Percentiles rank a stretch among this genome's conserved stretches.
phyloP scores from a whole-genome alignment of 148 eudicot species.

The Simmondsia chinensis region DNA sequence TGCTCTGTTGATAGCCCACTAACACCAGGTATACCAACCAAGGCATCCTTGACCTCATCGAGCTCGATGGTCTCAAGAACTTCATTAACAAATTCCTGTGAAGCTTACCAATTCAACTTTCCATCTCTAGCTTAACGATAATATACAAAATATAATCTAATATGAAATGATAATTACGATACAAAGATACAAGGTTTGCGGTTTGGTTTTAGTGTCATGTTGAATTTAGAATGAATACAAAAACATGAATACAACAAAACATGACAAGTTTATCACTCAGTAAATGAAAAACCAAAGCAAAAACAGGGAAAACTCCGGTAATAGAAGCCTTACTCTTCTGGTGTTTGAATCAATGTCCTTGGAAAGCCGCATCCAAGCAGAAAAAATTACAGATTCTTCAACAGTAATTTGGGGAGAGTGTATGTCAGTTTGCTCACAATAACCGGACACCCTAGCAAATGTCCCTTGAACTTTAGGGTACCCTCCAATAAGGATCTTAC shows the following conservation, averaged over 20 bases:
- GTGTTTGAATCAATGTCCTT: conserved; percentile 46
- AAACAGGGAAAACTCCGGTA: neutral
- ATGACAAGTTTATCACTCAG: too few species aligned
- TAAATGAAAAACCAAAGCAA: too few species aligned
- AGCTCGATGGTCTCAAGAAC: conserved; percentile 76
- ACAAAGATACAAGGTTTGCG: too few species aligned
- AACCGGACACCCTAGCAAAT: conserved; percentile 70
- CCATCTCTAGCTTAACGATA: too few species aligned
- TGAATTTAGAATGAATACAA: too few species aligned
- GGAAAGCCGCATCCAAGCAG: conserved; percentile 83
- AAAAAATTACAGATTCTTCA: conserved; percentile 64
- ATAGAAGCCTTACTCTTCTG: conserved; percentile 36
- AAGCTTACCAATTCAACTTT: too few species aligned
- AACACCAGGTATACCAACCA: conserved; percentile 62
- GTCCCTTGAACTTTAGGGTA: conserved; percentile 65
- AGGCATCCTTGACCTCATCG: conserved; percentile 40
- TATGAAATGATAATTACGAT: too few species aligned
- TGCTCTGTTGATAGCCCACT: conserved; percentile 79
- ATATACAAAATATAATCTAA: too few species aligned
- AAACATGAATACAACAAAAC: too few species aligned
- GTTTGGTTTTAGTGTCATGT: too few species aligned
- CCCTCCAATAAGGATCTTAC: conserved; percentile 65
- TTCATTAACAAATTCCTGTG: conserved; percentile 65
- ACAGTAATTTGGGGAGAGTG: conserved; percentile 79
- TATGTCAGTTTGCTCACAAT: conserved; percentile 81